Evolutionary conservation across 163 green algal species (phyloP).

Genomic region (Scenedesmus sp.): DNA sequence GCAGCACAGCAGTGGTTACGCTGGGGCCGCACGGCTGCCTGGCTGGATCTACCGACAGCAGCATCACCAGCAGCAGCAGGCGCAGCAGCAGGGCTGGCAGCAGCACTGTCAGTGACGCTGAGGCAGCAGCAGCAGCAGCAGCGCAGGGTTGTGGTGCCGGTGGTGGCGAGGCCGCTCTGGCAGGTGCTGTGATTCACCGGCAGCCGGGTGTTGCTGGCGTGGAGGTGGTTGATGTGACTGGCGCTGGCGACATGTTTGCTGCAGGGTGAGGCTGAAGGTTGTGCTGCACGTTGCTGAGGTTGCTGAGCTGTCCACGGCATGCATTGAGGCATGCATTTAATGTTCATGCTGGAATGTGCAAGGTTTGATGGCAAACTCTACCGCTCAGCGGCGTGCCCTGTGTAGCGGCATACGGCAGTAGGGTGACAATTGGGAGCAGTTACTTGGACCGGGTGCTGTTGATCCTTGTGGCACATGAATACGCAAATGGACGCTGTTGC

Average conservation of each 20-base stretch:
- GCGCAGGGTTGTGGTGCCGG: neutral
- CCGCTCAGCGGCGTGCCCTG: too few species aligned
- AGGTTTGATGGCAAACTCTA: too few species aligned
- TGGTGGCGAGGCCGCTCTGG: neutral
- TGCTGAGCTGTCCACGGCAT: too few species aligned
- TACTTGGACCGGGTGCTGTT: too few species aligned
- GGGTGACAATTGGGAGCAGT: too few species aligned
- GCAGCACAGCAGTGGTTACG: constrained; percentile 11
- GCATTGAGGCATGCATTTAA: too few species aligned
- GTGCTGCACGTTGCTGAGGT: neutral
- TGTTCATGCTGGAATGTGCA: too few species aligned
- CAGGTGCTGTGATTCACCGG: neutral
- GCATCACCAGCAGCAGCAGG: neutral
- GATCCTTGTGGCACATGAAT: too few species aligned
- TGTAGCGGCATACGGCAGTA: too few species aligned
- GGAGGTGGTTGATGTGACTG: constrained; percentile 13
- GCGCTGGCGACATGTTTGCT: constrained; percentile 31
- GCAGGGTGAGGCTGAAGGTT: neutral
- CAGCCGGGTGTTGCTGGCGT: constrained; percentile 26
- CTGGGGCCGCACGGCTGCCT: neutral
- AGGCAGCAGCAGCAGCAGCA: neutral
- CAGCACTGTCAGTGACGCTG: neutral
- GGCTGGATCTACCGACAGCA: neutral
- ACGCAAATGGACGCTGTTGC: too few species aligned
- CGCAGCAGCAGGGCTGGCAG: neutral